Percentiles rank a stretch among this genome's conserved stretches.
phyloP scores from a whole-genome alignment of 2,329 filamentous ascomycete genomes.

The Penicillium sp. region DNA sequence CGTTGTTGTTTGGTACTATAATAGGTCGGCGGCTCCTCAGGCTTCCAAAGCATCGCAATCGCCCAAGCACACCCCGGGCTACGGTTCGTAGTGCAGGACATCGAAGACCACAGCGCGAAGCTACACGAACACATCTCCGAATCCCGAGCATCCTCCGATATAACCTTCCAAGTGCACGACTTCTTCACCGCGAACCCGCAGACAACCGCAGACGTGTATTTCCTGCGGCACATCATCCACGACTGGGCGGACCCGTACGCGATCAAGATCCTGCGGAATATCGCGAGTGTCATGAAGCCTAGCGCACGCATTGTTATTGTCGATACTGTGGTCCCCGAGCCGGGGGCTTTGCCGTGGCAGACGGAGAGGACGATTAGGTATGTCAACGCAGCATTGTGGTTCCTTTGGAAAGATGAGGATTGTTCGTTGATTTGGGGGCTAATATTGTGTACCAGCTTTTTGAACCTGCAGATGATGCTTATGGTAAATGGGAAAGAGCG shows the following conservation, averaged over 20 bases:
- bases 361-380: constrained; percentile 7
- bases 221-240: constrained; percentile 12
- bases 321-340: constrained; percentile 1
- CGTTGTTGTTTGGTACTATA: not conserved
- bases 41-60: constrained; percentile 2
- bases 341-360: not conserved
- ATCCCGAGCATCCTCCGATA: not conserved
- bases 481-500: constrained; percentile 8
- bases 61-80: not conserved
- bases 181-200: constrained; percentile 2
- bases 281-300: constrained; percentile 5
- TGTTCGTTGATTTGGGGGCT: too few relatives aligned
- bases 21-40: constrained; percentile 9
- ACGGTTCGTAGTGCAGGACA: constrained; percentile 4
- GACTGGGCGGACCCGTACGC: constrained; percentile 7
- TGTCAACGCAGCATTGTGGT: not conserved
- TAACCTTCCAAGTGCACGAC: not conserved
- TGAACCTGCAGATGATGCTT: constrained; percentile 13
- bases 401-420: too few relatives aligned
- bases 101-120: constrained; percentile 1
- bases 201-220: not conserved
- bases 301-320: not conserved
- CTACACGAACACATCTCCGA: not conserved
- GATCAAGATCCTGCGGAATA: not conserved
- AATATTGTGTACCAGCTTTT: too few relatives aligned